These are phyloP conservation scores for Biscogniauxia marginata DNA, from an alignment of 2,329 filamentous ascomycete genomes.

Conservation along the genomic window DNA sequence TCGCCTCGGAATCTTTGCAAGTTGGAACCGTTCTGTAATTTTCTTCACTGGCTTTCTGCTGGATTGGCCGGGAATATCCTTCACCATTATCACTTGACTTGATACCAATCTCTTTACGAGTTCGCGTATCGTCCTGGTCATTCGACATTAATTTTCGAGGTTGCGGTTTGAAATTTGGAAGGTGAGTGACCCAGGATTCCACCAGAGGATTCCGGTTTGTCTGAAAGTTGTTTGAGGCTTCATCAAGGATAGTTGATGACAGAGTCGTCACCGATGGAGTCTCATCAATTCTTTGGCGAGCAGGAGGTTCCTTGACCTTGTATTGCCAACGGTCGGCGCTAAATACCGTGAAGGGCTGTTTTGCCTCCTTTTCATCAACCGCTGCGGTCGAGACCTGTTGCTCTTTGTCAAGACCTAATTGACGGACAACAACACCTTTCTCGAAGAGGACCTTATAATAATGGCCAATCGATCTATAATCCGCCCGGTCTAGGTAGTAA, in stretches of 20 bases:
- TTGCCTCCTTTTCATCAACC: not conserved
- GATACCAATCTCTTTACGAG: not conserved
- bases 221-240: not conserved
- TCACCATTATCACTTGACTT: not conserved
- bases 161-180: not conserved
- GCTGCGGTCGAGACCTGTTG: not conserved
- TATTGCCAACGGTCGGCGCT: conserved; percentile 1
- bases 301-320: not conserved
- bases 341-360: conserved; percentile 7
- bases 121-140: not conserved
- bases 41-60: not conserved
- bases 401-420: not conserved
- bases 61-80: not conserved
- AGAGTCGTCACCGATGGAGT: not conserved
- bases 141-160: not conserved
- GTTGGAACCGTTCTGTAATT: not conserved
- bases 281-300: not conserved
- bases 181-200: not conserved
- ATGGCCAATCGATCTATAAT: not conserved
- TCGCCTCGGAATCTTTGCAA: not conserved
- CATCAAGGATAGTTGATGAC: not conserved
- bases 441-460: conserved; percentile 19
- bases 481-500: conserved; percentile 23
- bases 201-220: not conserved
- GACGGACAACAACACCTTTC: conserved; percentile 7